phyloP scores from a whole-genome alignment of 495 filamentous ascomycete species.

The Penicillium simplicissimum region DNA sequence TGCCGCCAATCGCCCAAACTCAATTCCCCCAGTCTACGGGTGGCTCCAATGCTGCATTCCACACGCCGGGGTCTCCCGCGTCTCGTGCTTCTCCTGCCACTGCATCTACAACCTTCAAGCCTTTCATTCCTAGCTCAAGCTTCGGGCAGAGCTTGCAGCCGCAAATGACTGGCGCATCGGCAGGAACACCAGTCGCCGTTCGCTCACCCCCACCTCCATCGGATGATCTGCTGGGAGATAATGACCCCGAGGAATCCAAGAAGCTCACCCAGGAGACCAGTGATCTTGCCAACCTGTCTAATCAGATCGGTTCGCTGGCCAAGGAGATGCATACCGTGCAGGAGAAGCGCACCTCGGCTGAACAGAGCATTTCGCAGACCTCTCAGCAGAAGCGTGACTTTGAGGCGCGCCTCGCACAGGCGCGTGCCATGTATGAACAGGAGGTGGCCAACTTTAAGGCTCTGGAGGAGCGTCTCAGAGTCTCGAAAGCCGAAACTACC shows the following conservation, averaged over 20 bases:
- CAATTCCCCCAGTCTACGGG: slow-evolving; percentile 72
- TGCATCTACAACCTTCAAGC: slow-evolving; percentile 67
- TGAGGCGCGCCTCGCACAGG: slow-evolving; percentile 79
- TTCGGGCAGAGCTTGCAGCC: slow-evolving; percentile 83
- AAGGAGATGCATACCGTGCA: slow-evolving; percentile 94
- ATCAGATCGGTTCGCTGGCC: slow-evolving; percentile 84
- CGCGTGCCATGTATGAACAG: slow-evolving; percentile 85
- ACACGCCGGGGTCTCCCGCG: slow-evolving; percentile 40
- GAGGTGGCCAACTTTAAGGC: slow-evolving; percentile 83
- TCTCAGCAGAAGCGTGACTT: slow-evolving; percentile 88
- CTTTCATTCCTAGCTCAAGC: slow-evolving; percentile 85
- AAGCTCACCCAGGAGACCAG: slow-evolving; percentile 84
- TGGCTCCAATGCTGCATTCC: slow-evolving; percentile 55
- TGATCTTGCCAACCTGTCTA: slow-evolving; percentile 94
- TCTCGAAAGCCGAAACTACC: slow-evolving; percentile 74
- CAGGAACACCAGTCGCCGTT: slow-evolving; percentile 39
- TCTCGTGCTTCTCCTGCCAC: slow-evolving; percentile 41
- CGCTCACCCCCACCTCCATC: slow-evolving; percentile 56
- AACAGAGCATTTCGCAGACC: slow-evolving; percentile 75
- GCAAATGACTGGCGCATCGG: slow-evolving; percentile 73
- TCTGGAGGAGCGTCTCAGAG: slow-evolving; percentile 77
- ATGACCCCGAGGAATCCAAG: slow-evolving; percentile 85
- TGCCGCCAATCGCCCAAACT: slow-evolving; percentile 52
- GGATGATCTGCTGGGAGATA: slow-evolving; percentile 93
- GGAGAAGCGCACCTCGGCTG: slow-evolving; percentile 70